phyloP scores from a whole-genome alignment of 441 rosid genomes.

The Aleurites moluccanus region DNA sequence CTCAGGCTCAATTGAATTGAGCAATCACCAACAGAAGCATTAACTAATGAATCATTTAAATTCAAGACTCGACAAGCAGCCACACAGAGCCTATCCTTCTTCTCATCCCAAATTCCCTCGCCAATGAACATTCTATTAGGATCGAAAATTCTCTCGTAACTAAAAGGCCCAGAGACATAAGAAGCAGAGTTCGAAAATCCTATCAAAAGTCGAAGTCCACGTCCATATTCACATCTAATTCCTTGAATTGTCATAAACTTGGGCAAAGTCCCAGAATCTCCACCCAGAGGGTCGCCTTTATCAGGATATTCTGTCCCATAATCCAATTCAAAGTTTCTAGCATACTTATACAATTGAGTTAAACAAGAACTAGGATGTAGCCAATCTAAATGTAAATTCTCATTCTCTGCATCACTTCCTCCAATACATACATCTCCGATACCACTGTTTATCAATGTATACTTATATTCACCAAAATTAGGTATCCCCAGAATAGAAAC shows the following conservation, averaged over 20 bases:
- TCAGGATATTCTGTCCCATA: slow-evolving; percentile 46
- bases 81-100: slow-evolving; percentile 57
- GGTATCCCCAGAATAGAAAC: slow-evolving; percentile 62
- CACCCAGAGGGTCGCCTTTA: slow-evolving; percentile 46
- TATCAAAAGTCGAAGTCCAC: slow-evolving; percentile 48
- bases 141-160: slow-evolving; percentile 43
- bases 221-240: slow-evolving; percentile 43
- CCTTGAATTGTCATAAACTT: slow-evolving; percentile 42
- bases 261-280: slow-evolving; percentile 34
- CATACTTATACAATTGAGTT: slow-evolving; percentile 25
- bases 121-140: slow-evolving; percentile 62
- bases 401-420: slow-evolving; percentile 21
- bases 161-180: slow-evolving; percentile 30
- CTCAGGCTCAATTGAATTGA: slow-evolving; percentile 65
- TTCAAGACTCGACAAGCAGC: slow-evolving; percentile 69
- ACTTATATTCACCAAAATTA: slow-evolving; percentile 47
- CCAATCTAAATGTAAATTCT: slow-evolving; percentile 36
- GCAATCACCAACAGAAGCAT: slow-evolving; percentile 66
- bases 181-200: slow-evolving; percentile 42
- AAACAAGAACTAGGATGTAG: slow-evolving; percentile 23
- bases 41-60: slow-evolving; percentile 40
- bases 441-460: slow-evolving; percentile 44
- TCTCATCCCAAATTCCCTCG: slow-evolving; percentile 79
- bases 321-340: slow-evolving; percentile 43
- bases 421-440: slow-evolving; percentile 29